Percentiles rank a stretch among this genome's conserved stretches.
These are phyloP conservation scores for Talinum fruticosum DNA, from an alignment of 148 eudicot species.

Conservation along the genomic window DNA sequence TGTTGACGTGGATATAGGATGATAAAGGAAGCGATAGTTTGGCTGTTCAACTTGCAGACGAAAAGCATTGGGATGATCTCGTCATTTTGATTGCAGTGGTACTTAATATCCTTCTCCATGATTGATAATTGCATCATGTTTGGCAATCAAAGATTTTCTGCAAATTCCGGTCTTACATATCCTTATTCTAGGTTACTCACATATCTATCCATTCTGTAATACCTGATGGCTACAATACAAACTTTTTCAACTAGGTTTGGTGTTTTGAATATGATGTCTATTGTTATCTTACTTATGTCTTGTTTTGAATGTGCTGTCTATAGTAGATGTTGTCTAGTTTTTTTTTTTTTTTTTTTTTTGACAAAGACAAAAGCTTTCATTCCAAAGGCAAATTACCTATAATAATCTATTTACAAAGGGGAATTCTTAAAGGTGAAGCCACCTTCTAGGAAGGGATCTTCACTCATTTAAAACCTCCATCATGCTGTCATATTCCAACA, in stretches of 20 bases:
- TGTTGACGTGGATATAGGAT: constrained; percentile 42
- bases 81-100: constrained; percentile 96
- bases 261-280: not conserved
- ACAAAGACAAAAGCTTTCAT: no score
- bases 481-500: no score
- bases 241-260: not conserved
- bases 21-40: constrained; percentile 84
- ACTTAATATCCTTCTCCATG: constrained; percentile 19
- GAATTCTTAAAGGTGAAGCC: no score
- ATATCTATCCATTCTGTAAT: not conserved
- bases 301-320: not conserved
- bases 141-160: not conserved
- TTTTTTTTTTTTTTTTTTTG: no score
- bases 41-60: constrained; percentile 88
- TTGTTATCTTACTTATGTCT: not conserved
- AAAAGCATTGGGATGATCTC: constrained; percentile 98
- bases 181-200: not conserved
- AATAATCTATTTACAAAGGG: no score
- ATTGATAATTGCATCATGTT: not conserved
- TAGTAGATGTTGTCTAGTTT: not conserved
- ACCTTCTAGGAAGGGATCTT: no score
- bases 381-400: no score
- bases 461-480: no score
- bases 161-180: no score
- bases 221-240: not conserved